phyloP scores from a whole-genome alignment of 768 basidiomycete genomes.

The Hericium coralloides region DNA sequence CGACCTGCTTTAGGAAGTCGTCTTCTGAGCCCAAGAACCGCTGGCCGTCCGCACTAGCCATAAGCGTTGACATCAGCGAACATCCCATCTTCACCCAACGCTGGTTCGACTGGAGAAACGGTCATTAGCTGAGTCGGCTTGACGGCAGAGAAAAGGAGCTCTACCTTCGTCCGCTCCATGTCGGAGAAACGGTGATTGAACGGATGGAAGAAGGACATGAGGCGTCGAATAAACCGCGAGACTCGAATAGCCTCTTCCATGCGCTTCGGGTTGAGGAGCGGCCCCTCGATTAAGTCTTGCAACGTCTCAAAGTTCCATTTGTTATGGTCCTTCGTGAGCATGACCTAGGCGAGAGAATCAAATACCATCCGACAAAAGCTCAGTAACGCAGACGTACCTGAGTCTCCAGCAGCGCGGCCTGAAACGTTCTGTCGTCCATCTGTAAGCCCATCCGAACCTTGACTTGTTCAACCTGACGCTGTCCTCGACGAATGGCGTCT shows the following conservation, averaged over 20 bases:
- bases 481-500: slow-evolving; percentile 79
- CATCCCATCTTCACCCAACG: slow-evolving; percentile 86
- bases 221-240: slow-evolving; percentile 77
- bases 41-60: slow-evolving; percentile 76
- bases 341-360: slow-evolving; percentile 42
- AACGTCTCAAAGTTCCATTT: slow-evolving; percentile 92
- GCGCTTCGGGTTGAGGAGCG: slow-evolving; percentile 81
- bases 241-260: slow-evolving; percentile 93
- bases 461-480: slow-evolving; percentile 83
- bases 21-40: slow-evolving; percentile 79
- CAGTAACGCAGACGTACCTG: slow-evolving; percentile 41
- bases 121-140: background rate
- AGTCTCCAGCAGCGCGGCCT: slow-evolving; percentile 74
- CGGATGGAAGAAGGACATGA: slow-evolving; percentile 94
- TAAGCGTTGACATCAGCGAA: slow-evolving; percentile 70
- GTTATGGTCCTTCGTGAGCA: slow-evolving; percentile 77
- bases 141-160: background rate
- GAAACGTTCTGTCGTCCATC: slow-evolving; percentile 93
- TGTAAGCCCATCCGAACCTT: slow-evolving; percentile 87
- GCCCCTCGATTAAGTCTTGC: slow-evolving; percentile 86
- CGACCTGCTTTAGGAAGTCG: slow-evolving; percentile 73
- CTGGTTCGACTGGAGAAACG: slow-evolving; percentile 47
- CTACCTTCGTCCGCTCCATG: slow-evolving; percentile 59
- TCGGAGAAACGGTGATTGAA: slow-evolving; percentile 83
- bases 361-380: background rate